Percentiles rank a stretch among this genome's conserved stretches.
These are phyloP conservation scores for Waitea zeae DNA, from an alignment of 1,284 basidiomycete genomes.

Conservation along the genomic window DNA sequence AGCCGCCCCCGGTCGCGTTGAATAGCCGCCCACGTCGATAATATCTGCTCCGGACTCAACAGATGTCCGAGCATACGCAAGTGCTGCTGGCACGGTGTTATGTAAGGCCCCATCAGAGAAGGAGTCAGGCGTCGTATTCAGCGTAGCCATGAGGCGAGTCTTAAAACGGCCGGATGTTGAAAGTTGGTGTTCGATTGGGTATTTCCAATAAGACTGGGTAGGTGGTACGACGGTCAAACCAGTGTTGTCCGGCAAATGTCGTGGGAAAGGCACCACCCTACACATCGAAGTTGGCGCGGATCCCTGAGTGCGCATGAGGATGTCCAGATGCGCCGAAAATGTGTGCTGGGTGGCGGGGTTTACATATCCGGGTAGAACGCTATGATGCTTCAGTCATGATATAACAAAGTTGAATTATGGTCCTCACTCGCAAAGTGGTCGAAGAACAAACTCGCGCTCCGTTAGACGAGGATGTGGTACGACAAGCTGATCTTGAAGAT, in stretches of 20 bases:
- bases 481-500: constrained; percentile 47
- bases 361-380: constrained; percentile 50
- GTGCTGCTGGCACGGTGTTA: constrained; percentile 27
- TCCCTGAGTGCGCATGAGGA: too few relatives aligned
- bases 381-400: constrained; percentile 34
- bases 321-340: too few relatives aligned
- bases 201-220: constrained; percentile 38
- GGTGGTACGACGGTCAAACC: constrained; percentile 17
- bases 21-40: constrained; percentile 90
- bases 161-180: constrained; percentile 12
- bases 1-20: constrained; percentile 66
- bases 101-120: constrained; percentile 81
- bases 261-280: constrained; percentile 51
- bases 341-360: too few relatives aligned
- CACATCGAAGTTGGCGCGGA: constrained; percentile 28
- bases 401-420: background rate
- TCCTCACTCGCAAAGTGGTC: constrained; percentile 75
- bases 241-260: constrained; percentile 12
- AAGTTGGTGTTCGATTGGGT: constrained; percentile 15
- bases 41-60: constrained; percentile 51
- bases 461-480: constrained; percentile 71
- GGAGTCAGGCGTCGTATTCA: constrained; percentile 93
- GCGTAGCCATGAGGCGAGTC: constrained; percentile 83
- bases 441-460: constrained; percentile 86
- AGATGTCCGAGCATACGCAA: constrained; percentile 28